Evolutionary conservation across 2,329 filamentous ascomycete species (phyloP).

Genomic region (Mycosphaerella sp.): DNA sequence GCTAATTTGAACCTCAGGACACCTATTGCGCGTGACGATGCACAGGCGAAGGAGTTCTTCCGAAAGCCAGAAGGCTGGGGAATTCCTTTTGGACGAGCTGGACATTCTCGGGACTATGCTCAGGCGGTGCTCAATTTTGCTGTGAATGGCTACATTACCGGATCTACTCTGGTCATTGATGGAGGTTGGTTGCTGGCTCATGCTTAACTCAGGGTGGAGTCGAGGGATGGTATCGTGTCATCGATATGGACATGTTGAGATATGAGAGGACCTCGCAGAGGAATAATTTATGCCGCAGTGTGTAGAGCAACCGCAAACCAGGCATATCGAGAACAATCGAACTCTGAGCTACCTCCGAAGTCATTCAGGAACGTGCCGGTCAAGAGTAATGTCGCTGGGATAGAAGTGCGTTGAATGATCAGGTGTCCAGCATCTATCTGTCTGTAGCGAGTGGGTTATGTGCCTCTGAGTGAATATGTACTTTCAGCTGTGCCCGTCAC

Average conservation of each 20-base stretch:
- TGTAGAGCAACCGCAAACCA: too few species aligned
- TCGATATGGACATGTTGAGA: not conserved
- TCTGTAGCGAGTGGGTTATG: too few species aligned
- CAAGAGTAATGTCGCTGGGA: too few species aligned
- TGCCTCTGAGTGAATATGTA: too few species aligned
- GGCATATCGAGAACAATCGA: too few species aligned
- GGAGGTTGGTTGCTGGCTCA: conserved; percentile 50
- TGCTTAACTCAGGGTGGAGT: conserved; percentile 12
- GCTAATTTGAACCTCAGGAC: conserved; percentile 30
- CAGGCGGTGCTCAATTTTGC: conserved; percentile 49
- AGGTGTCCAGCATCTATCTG: too few species aligned
- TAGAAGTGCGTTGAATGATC: too few species aligned
- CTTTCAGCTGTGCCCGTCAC: too few species aligned
- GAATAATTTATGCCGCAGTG: not conserved
- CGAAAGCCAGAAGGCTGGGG: conserved; percentile 26
- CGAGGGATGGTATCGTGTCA: not conserved
- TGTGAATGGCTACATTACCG: conserved; percentile 57
- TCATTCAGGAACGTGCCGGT: too few species aligned
- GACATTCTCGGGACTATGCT: conserved; percentile 41
- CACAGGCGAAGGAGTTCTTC: conserved; percentile 46
- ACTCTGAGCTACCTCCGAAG: too few species aligned
- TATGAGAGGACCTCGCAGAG: not conserved
- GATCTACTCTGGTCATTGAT: conserved; percentile 56
- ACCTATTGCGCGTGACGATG: conserved; percentile 43
- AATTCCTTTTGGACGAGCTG: conserved; percentile 38